Conservation (phyloP, 257 asterid genomes). For the Solanum piurae region DNA sequence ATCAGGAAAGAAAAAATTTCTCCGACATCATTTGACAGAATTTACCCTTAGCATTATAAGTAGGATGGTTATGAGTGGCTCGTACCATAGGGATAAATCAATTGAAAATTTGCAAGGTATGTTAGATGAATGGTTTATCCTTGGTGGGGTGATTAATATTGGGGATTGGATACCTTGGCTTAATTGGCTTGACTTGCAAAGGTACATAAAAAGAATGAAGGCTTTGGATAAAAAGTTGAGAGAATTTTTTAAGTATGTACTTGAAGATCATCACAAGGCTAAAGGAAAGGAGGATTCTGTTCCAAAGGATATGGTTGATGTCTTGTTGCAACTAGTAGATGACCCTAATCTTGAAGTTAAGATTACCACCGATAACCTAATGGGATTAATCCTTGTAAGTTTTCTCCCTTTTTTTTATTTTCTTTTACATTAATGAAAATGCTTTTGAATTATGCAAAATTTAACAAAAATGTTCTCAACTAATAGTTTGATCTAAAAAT, state of each 20-base stretch:
- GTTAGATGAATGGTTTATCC: background rate
- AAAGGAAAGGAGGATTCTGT: background rate
- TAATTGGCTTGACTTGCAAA: background rate
- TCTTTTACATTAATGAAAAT: no score
- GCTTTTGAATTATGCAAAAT: no score
- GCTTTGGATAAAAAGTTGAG: background rate
- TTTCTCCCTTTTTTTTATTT: background rate
- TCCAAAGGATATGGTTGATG: background rate
- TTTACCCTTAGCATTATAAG: background rate
- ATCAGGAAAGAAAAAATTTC: conserved; percentile 7
- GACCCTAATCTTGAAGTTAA: background rate
- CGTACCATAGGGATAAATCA: background rate
- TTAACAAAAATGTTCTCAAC: no score
- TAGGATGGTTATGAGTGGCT: background rate
- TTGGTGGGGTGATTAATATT: background rate
- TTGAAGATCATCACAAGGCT: background rate
- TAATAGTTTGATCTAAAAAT: no score
- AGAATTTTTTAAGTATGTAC: background rate
- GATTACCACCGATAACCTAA: background rate
- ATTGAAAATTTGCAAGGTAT: background rate
- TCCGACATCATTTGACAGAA: conserved; percentile 9
- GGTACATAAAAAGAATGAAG: background rate
- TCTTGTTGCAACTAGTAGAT: background rate
- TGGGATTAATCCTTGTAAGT: background rate
- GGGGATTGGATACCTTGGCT: background rate